Percentiles rank a stretch among this genome's conserved stretches.
phyloP scores from a whole-genome alignment of 73 alveolate species.

The Paramecium pentaurelia region DNA sequence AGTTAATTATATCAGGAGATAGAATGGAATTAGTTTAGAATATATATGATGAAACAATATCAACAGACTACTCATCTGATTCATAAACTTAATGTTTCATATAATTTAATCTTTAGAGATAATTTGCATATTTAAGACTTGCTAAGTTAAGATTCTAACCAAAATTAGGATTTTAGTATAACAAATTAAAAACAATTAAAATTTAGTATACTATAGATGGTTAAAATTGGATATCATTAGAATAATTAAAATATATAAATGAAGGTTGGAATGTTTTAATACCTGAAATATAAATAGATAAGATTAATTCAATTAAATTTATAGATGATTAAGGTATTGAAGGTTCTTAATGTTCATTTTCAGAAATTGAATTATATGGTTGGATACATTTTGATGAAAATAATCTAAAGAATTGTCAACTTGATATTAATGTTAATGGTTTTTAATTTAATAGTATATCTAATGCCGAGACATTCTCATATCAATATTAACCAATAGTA shows the following conservation, averaged over 20 bases:
- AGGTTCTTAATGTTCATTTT: conserved; percentile 38
- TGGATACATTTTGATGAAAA: background rate
- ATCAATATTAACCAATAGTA: background rate
- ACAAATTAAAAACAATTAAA: background rate
- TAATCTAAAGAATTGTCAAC: background rate
- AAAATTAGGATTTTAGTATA: background rate
- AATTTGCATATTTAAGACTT: background rate
- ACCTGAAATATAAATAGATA: background rate
- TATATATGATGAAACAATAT: background rate
- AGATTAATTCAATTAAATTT: background rate
- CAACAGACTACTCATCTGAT: background rate
- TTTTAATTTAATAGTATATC: background rate
- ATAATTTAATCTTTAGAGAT: background rate
- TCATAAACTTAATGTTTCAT: background rate
- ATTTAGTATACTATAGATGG: conserved; percentile 24
- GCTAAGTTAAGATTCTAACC: background rate
- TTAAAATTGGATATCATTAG: background rate
- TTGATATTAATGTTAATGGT: background rate
- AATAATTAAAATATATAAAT: background rate
- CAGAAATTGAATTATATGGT: conserved; percentile 47
- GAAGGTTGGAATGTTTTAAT: conserved; percentile 8
- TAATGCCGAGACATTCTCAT: background rate
- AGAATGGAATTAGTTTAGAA: background rate
- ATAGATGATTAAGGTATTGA: background rate
- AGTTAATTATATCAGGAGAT: background rate